Evolutionary conservation across 1,284 basidiomycete species (phyloP), one percentile per base, ranked within the genome.

Genomic region (Rhodotorula sp.): DNA sequence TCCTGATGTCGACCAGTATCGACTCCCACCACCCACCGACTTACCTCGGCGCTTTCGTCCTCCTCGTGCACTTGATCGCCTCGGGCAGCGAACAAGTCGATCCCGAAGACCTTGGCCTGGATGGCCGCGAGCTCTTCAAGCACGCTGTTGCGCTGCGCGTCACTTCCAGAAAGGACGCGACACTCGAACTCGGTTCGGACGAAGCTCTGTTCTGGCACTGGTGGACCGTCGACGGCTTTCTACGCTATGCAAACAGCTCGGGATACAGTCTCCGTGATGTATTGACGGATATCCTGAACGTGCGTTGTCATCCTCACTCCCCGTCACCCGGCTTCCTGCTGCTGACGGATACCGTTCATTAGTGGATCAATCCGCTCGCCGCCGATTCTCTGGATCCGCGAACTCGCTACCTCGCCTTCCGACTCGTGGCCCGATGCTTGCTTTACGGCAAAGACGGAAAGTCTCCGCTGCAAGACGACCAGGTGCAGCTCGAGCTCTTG

Each of bases 331-430:
- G 0, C n/a, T 26, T 29, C 26, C 34, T 4, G 18, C 31, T 10
- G 12, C 18, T 58, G 10, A 49, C 29, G 16, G 23, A 1, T 21
- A 4, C 1, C 20, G 15, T 39, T 47, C 3, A 12, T 15, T 61
- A 73, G 72, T 31, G 70, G 48, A 49, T 73, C 39, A 59, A 54
- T 3, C 54, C 66, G 21, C 65, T 68, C 58, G 43, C 72, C 18
- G 49, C 72, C 6, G 49, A 56, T 18, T 73, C 72, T 0, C 46
- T 64, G 21, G 12, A 34, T 16, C 58, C 72, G 0, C 15, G 16
- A 3, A 64, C 48, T 7, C 72, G 72, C 34, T 73, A 71, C 62
- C 60, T 70, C 58, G 59, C 72, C 23, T 73, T 68, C 64, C 63
- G 66, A n/a, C 72, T 73, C 29, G 3, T 73, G 26, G n/a, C 63